phyloP scores from a whole-genome alignment of 805 yeast genomes.

The Wickerhamiella sergipiensis region DNA sequence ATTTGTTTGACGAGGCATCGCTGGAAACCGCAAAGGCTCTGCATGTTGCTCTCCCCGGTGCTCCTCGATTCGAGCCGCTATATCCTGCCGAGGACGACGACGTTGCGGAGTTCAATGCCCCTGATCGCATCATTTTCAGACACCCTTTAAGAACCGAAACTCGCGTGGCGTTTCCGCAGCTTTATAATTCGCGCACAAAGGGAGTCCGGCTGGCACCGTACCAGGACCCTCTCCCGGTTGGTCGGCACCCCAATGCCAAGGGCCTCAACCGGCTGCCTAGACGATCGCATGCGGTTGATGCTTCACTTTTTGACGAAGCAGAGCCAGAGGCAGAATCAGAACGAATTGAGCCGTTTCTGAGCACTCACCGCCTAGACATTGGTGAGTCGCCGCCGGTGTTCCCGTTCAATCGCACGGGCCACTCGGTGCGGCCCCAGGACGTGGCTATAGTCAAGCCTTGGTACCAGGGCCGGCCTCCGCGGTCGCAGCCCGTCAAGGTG shows the following conservation, averaged over 20 bases:
- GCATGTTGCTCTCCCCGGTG: conserved; percentile 81
- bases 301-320: conserved; percentile 15
- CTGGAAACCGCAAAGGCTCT: conserved; percentile 86
- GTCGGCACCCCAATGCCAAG: conserved; percentile 4
- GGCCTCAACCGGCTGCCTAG: conserved; percentile 6
- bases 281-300: background rate
- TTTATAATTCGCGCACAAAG: conserved; percentile 67
- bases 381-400: conserved; percentile 61
- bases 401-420: conserved; percentile 69
- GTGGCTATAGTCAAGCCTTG: conserved; percentile 72
- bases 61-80: conserved; percentile 88
- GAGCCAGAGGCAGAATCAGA: conserved; percentile 17
- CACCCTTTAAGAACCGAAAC: conserved; percentile 68
- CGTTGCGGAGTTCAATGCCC: conserved; percentile 77
- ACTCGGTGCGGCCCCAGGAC: conserved; percentile 72
- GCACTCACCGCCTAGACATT: conserved; percentile 31
- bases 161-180: conserved; percentile 70
- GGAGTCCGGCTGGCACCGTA: conserved; percentile 36
- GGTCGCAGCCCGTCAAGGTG: conserved; percentile 55
- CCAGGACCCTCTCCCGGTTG: background rate
- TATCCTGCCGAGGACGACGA: conserved; percentile 60
- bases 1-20: conserved; percentile 64
- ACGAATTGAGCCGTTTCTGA: conserved; percentile 30
- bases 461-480: conserved; percentile 45
- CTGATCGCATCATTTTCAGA: conserved; percentile 77